These are phyloP conservation scores for Metarhizium brunneum DNA, from an alignment of 2,329 filamentous ascomycete genomes.

Conservation along the genomic window DNA sequence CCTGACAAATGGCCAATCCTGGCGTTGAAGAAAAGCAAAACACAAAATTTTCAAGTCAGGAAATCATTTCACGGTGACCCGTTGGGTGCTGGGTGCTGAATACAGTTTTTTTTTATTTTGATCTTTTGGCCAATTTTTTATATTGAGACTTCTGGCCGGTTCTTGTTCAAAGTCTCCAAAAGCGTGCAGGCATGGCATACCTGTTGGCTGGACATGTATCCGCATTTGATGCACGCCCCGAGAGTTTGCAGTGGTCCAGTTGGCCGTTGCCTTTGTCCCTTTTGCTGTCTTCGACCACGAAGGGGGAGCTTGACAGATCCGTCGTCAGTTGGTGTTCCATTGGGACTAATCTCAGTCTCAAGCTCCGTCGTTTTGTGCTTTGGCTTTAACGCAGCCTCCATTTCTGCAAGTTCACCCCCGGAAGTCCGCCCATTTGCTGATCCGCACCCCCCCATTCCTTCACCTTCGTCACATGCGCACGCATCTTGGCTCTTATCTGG, in stretches of 20 bases:
- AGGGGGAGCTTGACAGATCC: conserved; percentile 25
- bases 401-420: conserved; percentile 70
- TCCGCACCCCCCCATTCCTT: conserved; percentile 60
- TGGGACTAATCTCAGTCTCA: conserved; percentile 23
- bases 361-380: conserved; percentile 12
- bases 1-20: not conserved
- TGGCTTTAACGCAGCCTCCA: conserved; percentile 49
- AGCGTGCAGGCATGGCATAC: conserved; percentile 91
- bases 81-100: not conserved
- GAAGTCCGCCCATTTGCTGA: conserved; percentile 50
- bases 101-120: not conserved
- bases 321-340: conserved; percentile 12
- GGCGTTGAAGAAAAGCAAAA: not conserved
- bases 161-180: conserved; percentile 85
- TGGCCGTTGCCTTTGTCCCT: conserved; percentile 12
- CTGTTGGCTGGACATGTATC: conserved; percentile 89
- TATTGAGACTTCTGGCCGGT: conserved; percentile 49
- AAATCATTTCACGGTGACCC: not conserved
- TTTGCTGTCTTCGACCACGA: conserved; percentile 16
- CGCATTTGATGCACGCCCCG: conserved; percentile 77
- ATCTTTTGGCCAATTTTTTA: conserved; percentile 17
- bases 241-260: conserved; percentile 56
- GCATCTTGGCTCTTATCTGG: conserved; percentile 27
- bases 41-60: not conserved
- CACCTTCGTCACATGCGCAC: conserved; percentile 27